phyloP scores from a whole-genome alignment of 2,329 filamentous ascomycete genomes.

The Fusarium sp. region DNA sequence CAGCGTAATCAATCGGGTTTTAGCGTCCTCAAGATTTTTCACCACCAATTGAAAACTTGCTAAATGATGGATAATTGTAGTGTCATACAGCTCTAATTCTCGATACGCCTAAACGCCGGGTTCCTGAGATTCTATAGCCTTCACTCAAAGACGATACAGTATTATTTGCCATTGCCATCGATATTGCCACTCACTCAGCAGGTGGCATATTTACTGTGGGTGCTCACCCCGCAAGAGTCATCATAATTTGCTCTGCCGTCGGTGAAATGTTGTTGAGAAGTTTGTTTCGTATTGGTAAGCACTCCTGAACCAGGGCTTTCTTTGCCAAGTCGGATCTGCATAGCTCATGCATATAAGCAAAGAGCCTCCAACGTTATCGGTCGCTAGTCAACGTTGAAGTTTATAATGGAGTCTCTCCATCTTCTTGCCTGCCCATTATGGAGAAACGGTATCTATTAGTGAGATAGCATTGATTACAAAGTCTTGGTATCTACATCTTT shows the following conservation, averaged over 20 bases:
- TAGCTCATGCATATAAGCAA: conserved; percentile 14
- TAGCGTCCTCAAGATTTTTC: not conserved
- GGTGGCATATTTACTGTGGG: conserved; percentile 4
- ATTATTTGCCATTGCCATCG: not conserved
- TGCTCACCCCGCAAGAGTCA: conserved; percentile 10
- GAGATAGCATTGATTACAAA: not conserved
- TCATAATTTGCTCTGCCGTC: conserved; percentile 2
- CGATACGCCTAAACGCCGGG: conserved; percentile 1
- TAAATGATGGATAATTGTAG: not conserved
- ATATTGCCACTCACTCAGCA: not conserved
- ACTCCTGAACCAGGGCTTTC: not conserved
- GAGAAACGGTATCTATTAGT: not conserved
- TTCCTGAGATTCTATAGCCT: not conserved
- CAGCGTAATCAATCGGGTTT: conserved; percentile 28
- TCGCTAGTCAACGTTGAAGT: not conserved
- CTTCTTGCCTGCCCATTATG: not conserved
- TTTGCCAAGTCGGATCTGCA: conserved; percentile 3
- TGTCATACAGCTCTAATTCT: not conserved
- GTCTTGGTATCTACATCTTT: not conserved
- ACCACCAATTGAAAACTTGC: not conserved
- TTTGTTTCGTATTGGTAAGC: conserved; percentile 24
- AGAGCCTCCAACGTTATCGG: conserved; percentile 22
- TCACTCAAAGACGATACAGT: not conserved
- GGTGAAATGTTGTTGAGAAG: conserved; percentile 9
- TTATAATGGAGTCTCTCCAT: not conserved